Base-by-base conservation (phyloP, 768 basidiomycete species). In the Lepiota brunneoincarnata region DNA sequence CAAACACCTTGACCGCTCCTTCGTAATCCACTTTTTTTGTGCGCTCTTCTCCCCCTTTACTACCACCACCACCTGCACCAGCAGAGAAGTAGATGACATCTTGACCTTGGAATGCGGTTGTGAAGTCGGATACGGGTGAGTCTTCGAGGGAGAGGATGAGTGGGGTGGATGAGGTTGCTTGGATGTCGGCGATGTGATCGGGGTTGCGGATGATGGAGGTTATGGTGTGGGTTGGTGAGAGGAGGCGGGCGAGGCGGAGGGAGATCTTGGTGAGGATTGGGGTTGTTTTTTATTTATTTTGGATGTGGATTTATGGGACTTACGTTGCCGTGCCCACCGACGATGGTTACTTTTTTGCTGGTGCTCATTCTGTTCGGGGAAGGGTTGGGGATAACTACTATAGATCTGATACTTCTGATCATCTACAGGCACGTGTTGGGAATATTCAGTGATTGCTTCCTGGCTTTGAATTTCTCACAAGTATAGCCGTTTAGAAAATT, bases 1-100 rank as follows among this genome's bases (percentile, higher is more conserved):
- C 86, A 60, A 83, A 87, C 2, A 86, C 77, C 67, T 87, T 88
- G 35, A 89, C 57, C 0, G 84, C 84, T 7, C 84, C 86, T 45
- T 84, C 80, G 58, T 79, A 82, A 59, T 81, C 79, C 5, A 87
- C 84, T 24, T 70, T 73, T 62, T 75, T 77, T 2, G 81, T 85
- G 28, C 79, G 63, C 59, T 81, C 80, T 34, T 73, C 71, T 0
- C 78, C 78, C 6, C 82, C 84, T 59, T 81, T 82, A 0, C 82
- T 82, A 0, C 84, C 84, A 0, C 84, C 80, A 0, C 82, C 82
- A 0, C 84, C 84, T 0, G 85, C 80, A 0, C 77, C 76, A 3
- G 77, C 76, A 34, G 71, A 71, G 56, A 76, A 78, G 57, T 77
- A 77, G n/a, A 80, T 73, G 6, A 77, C 66, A 49, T 76, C 74